These are phyloP conservation scores for Alnus rubra DNA, from an alignment of 306 rosid genomes.

Conservation along the genomic window DNA sequence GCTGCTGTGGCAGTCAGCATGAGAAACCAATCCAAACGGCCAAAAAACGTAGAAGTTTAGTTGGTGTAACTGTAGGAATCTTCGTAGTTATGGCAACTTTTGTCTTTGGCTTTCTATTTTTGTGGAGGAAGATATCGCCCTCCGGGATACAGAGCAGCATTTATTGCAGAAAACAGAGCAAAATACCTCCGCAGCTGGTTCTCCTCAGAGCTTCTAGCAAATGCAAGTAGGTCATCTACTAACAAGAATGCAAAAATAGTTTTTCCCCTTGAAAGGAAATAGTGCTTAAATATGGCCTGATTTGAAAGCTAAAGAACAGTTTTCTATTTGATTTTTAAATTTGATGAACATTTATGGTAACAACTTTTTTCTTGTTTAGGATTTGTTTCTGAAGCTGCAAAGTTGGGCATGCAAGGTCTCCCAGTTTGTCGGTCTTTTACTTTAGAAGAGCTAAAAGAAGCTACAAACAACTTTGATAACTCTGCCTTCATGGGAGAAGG, in stretches of 20 bases:
- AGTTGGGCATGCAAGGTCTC: constrained; percentile 57
- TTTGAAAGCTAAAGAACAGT: not conserved
- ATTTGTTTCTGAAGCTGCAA: constrained; percentile 68
- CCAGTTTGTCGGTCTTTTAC: constrained; percentile 62
- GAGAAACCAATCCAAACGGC: constrained; percentile 41
- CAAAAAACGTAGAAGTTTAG: constrained; percentile 40
- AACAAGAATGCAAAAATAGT: not conserved
- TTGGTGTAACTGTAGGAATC: constrained; percentile 57
- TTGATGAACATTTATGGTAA: constrained; percentile 13
- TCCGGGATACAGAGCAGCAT: constrained; percentile 63
- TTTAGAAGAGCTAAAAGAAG: constrained; percentile 76
- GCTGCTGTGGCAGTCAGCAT: constrained; percentile 35
- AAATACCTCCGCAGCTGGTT: constrained; percentile 58
- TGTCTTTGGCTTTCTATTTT: constrained; percentile 48
- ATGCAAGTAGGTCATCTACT: constrained; percentile 66
- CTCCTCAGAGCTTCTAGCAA: constrained; percentile 67
- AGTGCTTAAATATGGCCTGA: not conserved
- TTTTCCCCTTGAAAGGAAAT: not conserved
- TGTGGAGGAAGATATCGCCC: constrained; percentile 49
- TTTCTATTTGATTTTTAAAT: not conserved
- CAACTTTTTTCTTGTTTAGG: constrained; percentile 30
- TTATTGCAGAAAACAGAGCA: constrained; percentile 69
- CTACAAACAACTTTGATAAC: constrained; percentile 71
- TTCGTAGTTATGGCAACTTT: constrained; percentile 41
- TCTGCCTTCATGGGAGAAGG: constrained; percentile 77